Percentiles rank a stretch among this genome's conserved stretches.
phyloP scores from a whole-genome alignment of 148 eudicot species.

The Vaccinium corymbosum region DNA sequence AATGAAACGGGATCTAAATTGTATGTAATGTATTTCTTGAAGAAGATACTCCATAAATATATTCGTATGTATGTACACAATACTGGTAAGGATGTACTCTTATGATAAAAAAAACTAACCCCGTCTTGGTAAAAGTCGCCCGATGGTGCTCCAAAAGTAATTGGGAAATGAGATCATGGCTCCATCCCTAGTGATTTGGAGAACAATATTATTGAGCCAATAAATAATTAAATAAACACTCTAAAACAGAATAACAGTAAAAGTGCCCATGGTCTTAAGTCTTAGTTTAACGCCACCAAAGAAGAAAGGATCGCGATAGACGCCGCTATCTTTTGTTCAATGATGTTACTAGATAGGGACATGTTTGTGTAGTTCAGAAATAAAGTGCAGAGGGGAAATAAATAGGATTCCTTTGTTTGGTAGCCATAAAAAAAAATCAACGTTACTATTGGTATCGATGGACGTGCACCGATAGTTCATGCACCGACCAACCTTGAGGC shows the following conservation, averaged over 20 bases:
- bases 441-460: too few relatives aligned
- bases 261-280: not conserved
- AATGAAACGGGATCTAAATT: too few relatives aligned
- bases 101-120: too few relatives aligned
- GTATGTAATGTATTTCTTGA: too few relatives aligned
- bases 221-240: not conserved
- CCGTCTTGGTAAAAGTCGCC: too few relatives aligned
- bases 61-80: too few relatives aligned
- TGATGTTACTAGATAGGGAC: not conserved
- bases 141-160: too few relatives aligned
- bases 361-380: not conserved
- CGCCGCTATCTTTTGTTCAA: not conserved
- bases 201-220: too few relatives aligned
- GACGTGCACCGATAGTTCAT: too few relatives aligned
- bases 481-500: too few relatives aligned
- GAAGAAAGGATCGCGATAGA: not conserved
- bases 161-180: not conserved
- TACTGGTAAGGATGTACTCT: too few relatives aligned
- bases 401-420: not conserved
- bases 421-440: not conserved
- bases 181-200: not conserved
- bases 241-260: not conserved
- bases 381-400: not conserved
- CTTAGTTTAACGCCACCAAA: not conserved
- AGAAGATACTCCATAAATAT: too few relatives aligned